Conservation (phyloP, 2,329 filamentous ascomycete species). For the Neoarthrinium moseri region DNA sequence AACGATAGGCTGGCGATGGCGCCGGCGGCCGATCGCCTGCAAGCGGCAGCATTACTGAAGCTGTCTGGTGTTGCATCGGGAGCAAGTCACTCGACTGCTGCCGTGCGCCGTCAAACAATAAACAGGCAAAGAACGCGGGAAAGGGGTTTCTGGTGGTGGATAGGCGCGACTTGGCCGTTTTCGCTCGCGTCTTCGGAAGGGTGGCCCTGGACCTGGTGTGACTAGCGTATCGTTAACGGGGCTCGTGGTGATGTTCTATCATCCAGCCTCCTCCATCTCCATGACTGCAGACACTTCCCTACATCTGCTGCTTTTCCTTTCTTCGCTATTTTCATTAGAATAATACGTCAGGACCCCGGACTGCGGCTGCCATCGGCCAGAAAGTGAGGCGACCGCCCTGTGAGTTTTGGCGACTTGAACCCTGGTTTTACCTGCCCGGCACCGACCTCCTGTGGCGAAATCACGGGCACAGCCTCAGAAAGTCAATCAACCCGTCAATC, state of each 20-base stretch:
- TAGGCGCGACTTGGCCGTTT: background rate
- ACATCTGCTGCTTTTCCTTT: too few species aligned
- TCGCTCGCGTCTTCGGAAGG: background rate
- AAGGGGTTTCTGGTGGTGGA: too few species aligned
- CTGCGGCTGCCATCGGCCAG: too few species aligned
- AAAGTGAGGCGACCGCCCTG: background rate
- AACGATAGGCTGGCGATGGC: background rate
- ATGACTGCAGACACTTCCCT: too few species aligned
- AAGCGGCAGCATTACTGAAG: constrained; percentile 3
- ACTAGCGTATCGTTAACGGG: background rate
- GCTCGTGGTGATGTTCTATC: too few species aligned
- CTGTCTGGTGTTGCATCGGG: background rate
- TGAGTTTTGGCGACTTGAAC: too few species aligned
- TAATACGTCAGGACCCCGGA: too few species aligned
- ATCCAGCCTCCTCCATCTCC: background rate
- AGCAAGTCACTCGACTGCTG: constrained; percentile 3
- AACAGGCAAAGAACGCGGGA: constrained; percentile 8
- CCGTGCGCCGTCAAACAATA: constrained; percentile 7
- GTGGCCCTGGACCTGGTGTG: background rate
- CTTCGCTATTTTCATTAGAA: too few species aligned
- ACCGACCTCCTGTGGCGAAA: constrained; percentile 10
- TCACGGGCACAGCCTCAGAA: constrained; percentile 13
- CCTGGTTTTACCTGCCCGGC: background rate
- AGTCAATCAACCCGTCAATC: constrained; percentile 12
- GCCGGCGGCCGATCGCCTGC: constrained; percentile 1